These are phyloP conservation scores for Fusarium robinianum DNA, from an alignment of 2,329 filamentous ascomycete species.

Conservation along the genomic window DNA sequence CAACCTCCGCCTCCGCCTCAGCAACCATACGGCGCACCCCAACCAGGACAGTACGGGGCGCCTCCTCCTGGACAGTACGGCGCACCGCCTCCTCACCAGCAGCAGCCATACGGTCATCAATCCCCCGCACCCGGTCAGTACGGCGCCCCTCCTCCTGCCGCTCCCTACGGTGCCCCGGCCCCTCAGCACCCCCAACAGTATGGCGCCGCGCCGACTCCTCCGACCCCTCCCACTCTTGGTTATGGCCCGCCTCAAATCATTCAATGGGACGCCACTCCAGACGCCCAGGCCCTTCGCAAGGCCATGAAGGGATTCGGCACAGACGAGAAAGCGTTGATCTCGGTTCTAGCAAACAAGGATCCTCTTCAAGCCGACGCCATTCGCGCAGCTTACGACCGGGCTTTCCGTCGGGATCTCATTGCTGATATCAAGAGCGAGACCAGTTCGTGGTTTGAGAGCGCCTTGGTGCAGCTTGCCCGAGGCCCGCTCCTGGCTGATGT, in stretches of 20 bases:
- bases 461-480: conserved; percentile 72
- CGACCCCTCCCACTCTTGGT: conserved; percentile 70
- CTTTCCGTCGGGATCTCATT: conserved; percentile 70
- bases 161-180: conserved; percentile 41
- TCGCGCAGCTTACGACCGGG: conserved; percentile 66
- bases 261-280: conserved; percentile 67
- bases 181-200: conserved; percentile 43
- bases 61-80: conserved; percentile 41
- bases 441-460: conserved; percentile 72
- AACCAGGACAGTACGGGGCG: conserved; percentile 46
- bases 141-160: conserved; percentile 42
- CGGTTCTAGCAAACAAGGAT: conserved; percentile 71
- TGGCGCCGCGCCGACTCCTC: conserved; percentile 50
- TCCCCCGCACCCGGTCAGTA: conserved; percentile 40
- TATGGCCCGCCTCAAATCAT: conserved; percentile 75
- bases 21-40: conserved; percentile 37
- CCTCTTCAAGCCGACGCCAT: conserved; percentile 76
- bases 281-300: conserved; percentile 72
- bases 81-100: conserved; percentile 21
- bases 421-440: conserved; percentile 80
- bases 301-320: conserved; percentile 97
- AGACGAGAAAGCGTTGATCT: conserved; percentile 77
- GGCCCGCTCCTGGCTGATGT: conserved; percentile 82
- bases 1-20: conserved; percentile 42
- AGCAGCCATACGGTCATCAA: conserved; percentile 26